A percentile compares a stretch with the other conserved stretches of the same genome.
phyloP scores from a whole-genome alignment of 176 grass and related monocot genomes.

The Bonia amplexicaulis region DNA sequence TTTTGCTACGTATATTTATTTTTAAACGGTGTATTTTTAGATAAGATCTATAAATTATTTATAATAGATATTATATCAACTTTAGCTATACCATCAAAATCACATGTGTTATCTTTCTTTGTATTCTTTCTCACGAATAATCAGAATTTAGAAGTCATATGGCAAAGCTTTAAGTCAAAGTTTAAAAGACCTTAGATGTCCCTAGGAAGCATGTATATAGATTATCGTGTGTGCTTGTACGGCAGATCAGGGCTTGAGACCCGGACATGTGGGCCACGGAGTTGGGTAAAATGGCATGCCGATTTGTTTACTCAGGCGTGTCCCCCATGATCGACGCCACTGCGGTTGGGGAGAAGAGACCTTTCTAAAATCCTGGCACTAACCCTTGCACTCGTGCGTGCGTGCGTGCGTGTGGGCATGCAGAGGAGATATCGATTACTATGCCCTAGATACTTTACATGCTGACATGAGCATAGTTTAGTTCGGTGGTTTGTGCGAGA shows the following conservation, averaged over 20 bases:
- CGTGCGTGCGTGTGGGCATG: conserved; percentile 16
- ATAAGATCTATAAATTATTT: too few species aligned
- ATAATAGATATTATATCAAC: too few species aligned
- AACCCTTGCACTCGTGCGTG: conserved; percentile 5
- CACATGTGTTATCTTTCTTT: too few species aligned
- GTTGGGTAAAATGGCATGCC: neutral
- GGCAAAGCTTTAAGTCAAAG: too few species aligned
- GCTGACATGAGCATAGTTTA: neutral
- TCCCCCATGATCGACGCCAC: conserved; percentile 10
- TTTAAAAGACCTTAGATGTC: neutral
- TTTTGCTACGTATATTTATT: too few species aligned
- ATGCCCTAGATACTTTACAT: neutral
- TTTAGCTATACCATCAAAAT: too few species aligned
- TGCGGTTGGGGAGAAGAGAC: neutral
- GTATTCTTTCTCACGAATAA: too few species aligned
- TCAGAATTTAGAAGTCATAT: too few species aligned
- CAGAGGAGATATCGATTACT: too few species aligned
- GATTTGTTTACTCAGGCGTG: neutral
- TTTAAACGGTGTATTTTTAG: too few species aligned
- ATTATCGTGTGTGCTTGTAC: neutral
- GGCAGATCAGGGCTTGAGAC: neutral
- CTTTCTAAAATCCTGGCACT: neutral
- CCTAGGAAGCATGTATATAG: neutral
- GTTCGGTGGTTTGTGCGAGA: neutral
- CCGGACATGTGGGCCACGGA: neutral